Evolutionary conservation across 768 basidiomycete genomes (phyloP), one percentile per base, ranked within the genome.

Genomic region (Strobilomyces confusus): DNA sequence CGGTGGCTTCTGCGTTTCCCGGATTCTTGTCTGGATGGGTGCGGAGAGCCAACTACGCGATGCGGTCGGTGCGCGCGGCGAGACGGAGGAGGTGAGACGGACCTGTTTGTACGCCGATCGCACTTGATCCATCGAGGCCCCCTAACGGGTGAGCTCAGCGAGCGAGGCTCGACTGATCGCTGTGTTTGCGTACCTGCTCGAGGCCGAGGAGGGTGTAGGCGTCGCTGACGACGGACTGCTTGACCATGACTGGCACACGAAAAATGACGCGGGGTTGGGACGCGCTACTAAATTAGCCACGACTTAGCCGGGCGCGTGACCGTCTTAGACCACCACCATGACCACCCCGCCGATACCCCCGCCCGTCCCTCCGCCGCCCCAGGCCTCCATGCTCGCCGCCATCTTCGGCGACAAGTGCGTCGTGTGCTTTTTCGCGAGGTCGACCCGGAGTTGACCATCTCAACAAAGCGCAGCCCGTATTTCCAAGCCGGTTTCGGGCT

Each of bases 401-500:
- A 67, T 87, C 30, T 67, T 82, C 22, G 77, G 76, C 53, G 83
- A 87, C 74, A 89, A 89, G 87, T 89, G 67, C 73, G 86, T 76
- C 47, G 25, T 29, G n/a, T 52, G 45, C 17, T n/a, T 48, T 42
- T 58, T 26, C 9, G 19, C 30, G 19, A 6, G 49, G 40, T 29
- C 49, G 36, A 48, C 25, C 47, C 42, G 36, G 32, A 48, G 22
- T 52, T 58, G 51, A 69, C 58, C n/a, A 54, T 42, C 56, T 51
- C 57, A 64, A 73, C 66, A 45, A 80, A 79, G 73, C 62, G 65
- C 63, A 99, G 97, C 68, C 95, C 93, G 34, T 95, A 93, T 74
- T 98, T 99, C 67, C 92, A 95, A 67, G 97, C 95, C 44, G 95
- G 97, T 25, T 98, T 98, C 63, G 97, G 95, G 33, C 80, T 99